Base-by-base conservation (phyloP, 2,329 filamentous ascomycete genomes). In the Monilinia fructigena region DNA sequence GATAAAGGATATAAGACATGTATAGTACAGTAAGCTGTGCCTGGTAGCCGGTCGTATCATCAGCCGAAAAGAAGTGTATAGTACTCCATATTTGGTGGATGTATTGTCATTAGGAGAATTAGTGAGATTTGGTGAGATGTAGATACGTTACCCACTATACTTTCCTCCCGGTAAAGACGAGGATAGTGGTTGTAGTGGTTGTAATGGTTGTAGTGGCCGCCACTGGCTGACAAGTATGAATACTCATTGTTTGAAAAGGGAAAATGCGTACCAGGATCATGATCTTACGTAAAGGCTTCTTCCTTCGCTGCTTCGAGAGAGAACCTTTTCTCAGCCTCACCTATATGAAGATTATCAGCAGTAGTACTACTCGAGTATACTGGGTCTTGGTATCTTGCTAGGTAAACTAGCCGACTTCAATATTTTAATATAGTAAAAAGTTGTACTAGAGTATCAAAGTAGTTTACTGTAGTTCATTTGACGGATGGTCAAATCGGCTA, bases 1-100 rank as follows among this genome's bases (percentile, higher is more conserved):
- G 47, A 28, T 35, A 23, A 48, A 7, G 23, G 31, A 60, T 12
- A 60, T 50, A 48, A 18, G 20, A 60, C 48, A 23, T 60, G 56
- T 60, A 60, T 4, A 35, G 56, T 48, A 60, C 56, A 60, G 56
- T 60, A 48, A 60, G 56, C 56, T 2, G 48, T 50, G 42, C 42
- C 14, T 23, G 45, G 18, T 20, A 26, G 56, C 28, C 28, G 35
- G 20, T 23, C 45, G 20, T 48, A 12, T 38, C 2, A 35, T 50
- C 26, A 23, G 14, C 45, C 26, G 40, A 20, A n/a, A n/a, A 5
- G 16, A 48, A n/a, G 35, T 12, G 56, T 38, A 12, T n/a, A n/a
- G 1, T 35, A 35, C 20, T 59, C 40, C 20, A 48, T 38, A 35
- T 50, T 14, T 35, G n/a, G 20, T 60, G 16, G 31, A 26, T 60